Percentiles rank a stretch among this genome's conserved stretches.
Evolutionary conservation across 2,329 filamentous ascomycete species (phyloP).

Genomic region (Immersiporthe knoxdaviesiana): DNA sequence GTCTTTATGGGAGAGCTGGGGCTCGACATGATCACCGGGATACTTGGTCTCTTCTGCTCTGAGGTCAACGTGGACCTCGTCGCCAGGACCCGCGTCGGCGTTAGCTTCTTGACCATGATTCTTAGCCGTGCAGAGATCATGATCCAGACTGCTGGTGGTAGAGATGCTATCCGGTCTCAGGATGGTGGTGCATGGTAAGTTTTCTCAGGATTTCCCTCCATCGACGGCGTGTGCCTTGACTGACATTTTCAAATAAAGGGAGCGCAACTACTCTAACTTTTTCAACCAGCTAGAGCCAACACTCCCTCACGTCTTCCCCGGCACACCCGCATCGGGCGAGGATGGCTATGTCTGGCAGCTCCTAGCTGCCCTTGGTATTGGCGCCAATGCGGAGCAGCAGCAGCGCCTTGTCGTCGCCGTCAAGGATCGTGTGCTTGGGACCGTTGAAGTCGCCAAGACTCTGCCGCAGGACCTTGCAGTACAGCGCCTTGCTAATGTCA

Average conservation of each 20-base stretch:
- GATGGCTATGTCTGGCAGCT: constrained; percentile 99
- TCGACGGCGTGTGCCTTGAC: constrained; percentile 27
- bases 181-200: constrained; percentile 59
- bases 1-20: constrained; percentile 89
- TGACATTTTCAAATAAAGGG: constrained; percentile 52
- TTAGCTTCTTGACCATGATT: constrained; percentile 90
- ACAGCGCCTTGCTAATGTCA: constrained; percentile 86
- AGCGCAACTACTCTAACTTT: constrained; percentile 78
- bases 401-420: constrained; percentile 92
- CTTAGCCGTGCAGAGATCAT: constrained; percentile 92
- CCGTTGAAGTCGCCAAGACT: constrained; percentile 85
- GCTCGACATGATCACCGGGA: constrained; percentile 86
- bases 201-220: not conserved
- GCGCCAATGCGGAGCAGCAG: constrained; percentile 91
- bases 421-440: constrained; percentile 97
- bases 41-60: constrained; percentile 77
- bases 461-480: constrained; percentile 84
- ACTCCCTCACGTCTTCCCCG: constrained; percentile 85
- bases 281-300: constrained; percentile 87
- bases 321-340: constrained; percentile 84
- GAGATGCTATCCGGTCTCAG: constrained; percentile 34
- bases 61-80: constrained; percentile 84
- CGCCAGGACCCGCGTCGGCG: constrained; percentile 82
- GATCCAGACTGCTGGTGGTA: constrained; percentile 75
- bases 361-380: constrained; percentile 90